A percentile compares a stretch with the other conserved stretches of the same genome.
phyloP scores from a whole-genome alignment of 768 basidiomycete genomes.

The Serendipita vermifera region DNA sequence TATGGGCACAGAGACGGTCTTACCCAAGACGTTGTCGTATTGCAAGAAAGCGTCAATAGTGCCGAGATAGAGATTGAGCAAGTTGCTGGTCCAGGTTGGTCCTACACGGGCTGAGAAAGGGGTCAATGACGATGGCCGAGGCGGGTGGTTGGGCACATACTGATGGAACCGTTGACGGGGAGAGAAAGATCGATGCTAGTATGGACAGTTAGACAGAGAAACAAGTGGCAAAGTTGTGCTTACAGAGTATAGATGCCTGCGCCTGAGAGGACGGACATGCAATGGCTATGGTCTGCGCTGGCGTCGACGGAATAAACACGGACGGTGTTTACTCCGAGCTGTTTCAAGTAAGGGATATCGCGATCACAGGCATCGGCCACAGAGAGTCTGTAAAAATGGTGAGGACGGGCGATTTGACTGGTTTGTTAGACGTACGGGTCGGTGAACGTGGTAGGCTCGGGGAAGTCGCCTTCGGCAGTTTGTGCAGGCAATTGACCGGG shows the following conservation, averaged over 20 bases:
- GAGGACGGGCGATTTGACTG: constrained; percentile 38
- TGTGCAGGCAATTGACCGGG: neutral
- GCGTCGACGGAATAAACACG: constrained; percentile 78
- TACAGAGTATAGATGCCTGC: constrained; percentile 87
- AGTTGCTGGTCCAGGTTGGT: constrained; percentile 70
- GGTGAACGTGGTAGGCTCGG: constrained; percentile 27
- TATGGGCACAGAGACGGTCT: too few species aligned
- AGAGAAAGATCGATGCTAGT: constrained; percentile 79
- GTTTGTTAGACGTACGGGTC: neutral
- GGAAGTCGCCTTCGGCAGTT: constrained; percentile 26
- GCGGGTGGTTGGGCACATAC: neutral
- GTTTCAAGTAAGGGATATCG: constrained; percentile 63
- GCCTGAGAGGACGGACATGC: constrained; percentile 62
- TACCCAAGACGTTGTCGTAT: constrained; percentile 80
- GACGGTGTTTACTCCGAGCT: constrained; percentile 68
- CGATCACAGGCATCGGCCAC: constrained; percentile 53
- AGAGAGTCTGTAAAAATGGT: constrained; percentile 61
- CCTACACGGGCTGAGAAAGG: constrained; percentile 34
- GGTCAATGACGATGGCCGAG: constrained; percentile 11
- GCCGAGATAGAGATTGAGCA: constrained; percentile 61
- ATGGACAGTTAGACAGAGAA: constrained; percentile 9
- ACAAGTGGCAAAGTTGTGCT: constrained; percentile 21
- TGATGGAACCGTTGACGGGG: constrained; percentile 72
- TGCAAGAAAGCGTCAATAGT: constrained; percentile 71
- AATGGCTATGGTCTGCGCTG: constrained; percentile 68